Conservation (phyloP, 768 basidiomycete genomes). For the Hemileccinum rubropunctum region DNA sequence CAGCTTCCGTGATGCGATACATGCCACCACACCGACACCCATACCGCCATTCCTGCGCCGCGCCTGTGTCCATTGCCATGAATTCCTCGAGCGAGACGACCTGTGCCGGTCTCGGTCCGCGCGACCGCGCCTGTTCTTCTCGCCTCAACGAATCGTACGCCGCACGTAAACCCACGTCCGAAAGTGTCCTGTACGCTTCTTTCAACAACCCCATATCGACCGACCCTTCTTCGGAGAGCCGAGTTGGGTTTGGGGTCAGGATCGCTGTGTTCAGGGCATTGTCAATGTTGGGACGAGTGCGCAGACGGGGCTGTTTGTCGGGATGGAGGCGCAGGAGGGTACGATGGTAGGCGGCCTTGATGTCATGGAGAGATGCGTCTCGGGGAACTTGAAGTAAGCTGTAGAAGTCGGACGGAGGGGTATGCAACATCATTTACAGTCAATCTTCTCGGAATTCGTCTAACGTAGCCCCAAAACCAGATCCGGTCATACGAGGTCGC, state of each 20-base stretch:
- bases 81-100: constrained; percentile 79
- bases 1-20: constrained; percentile 53
- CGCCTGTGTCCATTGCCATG: constrained; percentile 5
- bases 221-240: constrained; percentile 1
- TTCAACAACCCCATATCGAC: constrained; percentile 58
- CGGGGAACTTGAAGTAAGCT: constrained; percentile 50
- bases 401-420: constrained; percentile 50
- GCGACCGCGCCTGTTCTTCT: constrained; percentile 5
- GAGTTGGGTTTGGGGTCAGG: not conserved
- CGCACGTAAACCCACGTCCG: constrained; percentile 44
- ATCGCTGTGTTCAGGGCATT: no score
- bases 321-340: constrained; percentile 66
- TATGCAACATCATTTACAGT: not conserved
- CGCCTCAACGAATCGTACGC: constrained; percentile 44
- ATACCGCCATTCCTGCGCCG: constrained; percentile 46
- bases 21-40: constrained; percentile 71
- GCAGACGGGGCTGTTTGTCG: constrained; percentile 39
- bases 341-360: constrained; percentile 71
- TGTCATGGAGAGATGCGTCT: constrained; percentile 48
- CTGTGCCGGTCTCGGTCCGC: constrained; percentile 67
- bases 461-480: no score
- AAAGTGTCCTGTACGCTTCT: constrained; percentile 65
- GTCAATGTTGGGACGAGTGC: not conserved
- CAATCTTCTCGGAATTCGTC: no score
- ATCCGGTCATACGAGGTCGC: no score